Evolutionary conservation across 2,329 filamentous ascomycete species (phyloP).

Genomic region (Pseudogymnoascus verrucosus): DNA sequence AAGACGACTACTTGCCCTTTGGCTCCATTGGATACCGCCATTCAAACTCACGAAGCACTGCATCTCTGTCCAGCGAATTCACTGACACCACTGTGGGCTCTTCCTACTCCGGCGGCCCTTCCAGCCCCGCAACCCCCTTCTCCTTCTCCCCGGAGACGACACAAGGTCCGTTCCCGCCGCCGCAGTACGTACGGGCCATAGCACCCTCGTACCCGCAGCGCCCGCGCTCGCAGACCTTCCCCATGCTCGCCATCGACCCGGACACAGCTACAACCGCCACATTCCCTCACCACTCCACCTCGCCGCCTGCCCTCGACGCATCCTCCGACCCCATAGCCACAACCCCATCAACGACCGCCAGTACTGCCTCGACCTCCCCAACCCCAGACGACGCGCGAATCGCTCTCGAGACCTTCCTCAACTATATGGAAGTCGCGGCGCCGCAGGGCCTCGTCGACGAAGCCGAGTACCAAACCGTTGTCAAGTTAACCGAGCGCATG

Average conservation of each 20-base stretch:
- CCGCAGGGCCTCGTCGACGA: conserved; percentile 61
- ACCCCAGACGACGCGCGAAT: conserved; percentile 79
- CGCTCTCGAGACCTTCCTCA: conserved; percentile 74
- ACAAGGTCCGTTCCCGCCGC: conserved; percentile 56
- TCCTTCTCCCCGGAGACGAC: conserved; percentile 68
- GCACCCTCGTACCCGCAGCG: conserved; percentile 51
- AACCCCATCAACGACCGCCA: conserved; percentile 34
- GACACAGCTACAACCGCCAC: conserved; percentile 11
- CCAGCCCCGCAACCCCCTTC: conserved; percentile 69
- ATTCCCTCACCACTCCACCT: conserved; percentile 34
- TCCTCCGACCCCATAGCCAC: conserved; percentile 39
- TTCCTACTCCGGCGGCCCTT: conserved; percentile 62
- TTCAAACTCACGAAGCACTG: conserved; percentile 58
- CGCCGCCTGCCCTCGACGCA: conserved; percentile 42
- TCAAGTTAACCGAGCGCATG: conserved; percentile 80
- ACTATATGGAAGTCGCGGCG: conserved; percentile 62
- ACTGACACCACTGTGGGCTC: conserved; percentile 52
- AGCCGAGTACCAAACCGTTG: conserved; percentile 67
- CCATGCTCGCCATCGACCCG: conserved; percentile 57
- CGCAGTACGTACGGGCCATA: conserved; percentile 40
- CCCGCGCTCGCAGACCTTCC: conserved; percentile 83
- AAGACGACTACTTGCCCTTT: conserved; percentile 57
- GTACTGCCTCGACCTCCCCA: conserved; percentile 48
- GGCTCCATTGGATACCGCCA: conserved; percentile 46
- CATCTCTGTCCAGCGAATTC: conserved; percentile 60